phyloP scores from a whole-genome alignment of 176 grass and related monocot species.

The Ensete glaucum region DNA sequence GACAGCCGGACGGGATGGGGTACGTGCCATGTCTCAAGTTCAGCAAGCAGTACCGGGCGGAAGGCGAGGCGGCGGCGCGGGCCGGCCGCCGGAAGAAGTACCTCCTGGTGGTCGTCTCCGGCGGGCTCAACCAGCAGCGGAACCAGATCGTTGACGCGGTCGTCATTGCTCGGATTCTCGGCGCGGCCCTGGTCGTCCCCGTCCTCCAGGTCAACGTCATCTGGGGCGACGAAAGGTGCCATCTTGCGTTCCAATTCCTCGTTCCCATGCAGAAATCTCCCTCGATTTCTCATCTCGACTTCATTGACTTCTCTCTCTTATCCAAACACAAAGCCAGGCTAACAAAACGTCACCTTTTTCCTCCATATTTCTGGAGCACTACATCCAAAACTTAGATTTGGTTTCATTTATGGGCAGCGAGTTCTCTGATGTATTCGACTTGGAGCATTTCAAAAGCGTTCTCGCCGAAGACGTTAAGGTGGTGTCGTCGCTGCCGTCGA shows the following conservation, averaged over 20 bases:
- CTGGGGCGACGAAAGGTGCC: constrained; percentile 43
- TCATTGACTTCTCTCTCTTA: neutral
- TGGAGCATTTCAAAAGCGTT: constrained; percentile 34
- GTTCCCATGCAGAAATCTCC: neutral
- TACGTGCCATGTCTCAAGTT: constrained; percentile 32
- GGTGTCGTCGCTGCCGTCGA: constrained; percentile 37
- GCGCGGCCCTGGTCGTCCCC: constrained; percentile 37
- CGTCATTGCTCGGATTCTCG: constrained; percentile 37
- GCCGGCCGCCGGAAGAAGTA: constrained; percentile 21
- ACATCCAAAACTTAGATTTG: neutral
- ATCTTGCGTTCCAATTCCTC: neutral
- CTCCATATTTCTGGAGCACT: neutral
- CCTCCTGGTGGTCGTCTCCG: constrained; percentile 33
- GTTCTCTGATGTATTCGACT: constrained; percentile 41
- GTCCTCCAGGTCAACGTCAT: constrained; percentile 41
- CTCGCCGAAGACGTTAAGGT: constrained; percentile 29
- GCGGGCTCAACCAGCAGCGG: constrained; percentile 41
- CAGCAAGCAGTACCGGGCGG: constrained; percentile 28
- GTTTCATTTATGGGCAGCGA: constrained; percentile 10
- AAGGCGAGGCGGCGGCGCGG: neutral
- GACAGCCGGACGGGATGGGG: constrained; percentile 32
- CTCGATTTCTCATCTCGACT: neutral
- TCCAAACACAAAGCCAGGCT: neutral
- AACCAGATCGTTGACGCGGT: constrained; percentile 44
- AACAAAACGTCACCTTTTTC: neutral